Conservation (phyloP, 345 rosid species). For the Brassica napus region Da-Ae NC_063435.1:28003001-28003500, state of each 20-base stretch:
- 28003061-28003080: not conserved
- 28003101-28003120: not conserved
- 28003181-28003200: slow-evolving; percentile 30
- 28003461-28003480: slow-evolving; percentile 31
- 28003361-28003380: not conserved
- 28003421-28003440: slow-evolving; percentile 42
- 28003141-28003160: slow-evolving; percentile 12
- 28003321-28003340: not conserved
- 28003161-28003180: slow-evolving; percentile 37
- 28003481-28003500: slow-evolving; percentile 30
- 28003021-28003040: not conserved
- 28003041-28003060: not conserved
- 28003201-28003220: slow-evolving; percentile 29
- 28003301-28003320: not conserved
- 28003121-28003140: not conserved
- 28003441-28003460: slow-evolving; percentile 37
- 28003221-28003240: not conserved
- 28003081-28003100: not conserved
- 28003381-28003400: slow-evolving; percentile 43
- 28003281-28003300: slow-evolving; percentile 24
- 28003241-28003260: slow-evolving; percentile 26
- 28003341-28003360: not conserved
- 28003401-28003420: slow-evolving; percentile 44
- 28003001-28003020: not conserved
- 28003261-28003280: slow-evolving; percentile 18